Evolutionary conservation across 208 protist genomes (phyloP).

Genomic region (Trypanosoma platydactyli): DNA sequence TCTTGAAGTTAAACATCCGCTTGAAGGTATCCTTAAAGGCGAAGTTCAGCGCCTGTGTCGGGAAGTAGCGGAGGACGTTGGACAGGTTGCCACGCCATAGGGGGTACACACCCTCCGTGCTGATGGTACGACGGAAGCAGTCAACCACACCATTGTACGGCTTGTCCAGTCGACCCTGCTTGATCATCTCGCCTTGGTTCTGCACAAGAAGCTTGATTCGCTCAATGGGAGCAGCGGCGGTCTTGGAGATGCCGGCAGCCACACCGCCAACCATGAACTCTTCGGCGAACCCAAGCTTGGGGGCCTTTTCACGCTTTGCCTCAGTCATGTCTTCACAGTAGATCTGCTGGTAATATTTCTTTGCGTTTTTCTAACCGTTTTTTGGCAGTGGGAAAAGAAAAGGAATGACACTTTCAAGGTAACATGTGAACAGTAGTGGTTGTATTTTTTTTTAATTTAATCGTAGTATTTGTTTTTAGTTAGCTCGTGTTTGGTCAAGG

Average conservation of each 20-base stretch:
- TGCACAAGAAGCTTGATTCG: conserved; percentile 96
- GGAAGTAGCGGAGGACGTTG: conserved; percentile 98
- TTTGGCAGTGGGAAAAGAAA: too few species aligned
- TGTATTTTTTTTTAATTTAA: too few species aligned
- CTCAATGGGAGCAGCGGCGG: conserved; percentile 94
- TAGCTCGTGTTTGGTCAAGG: too few species aligned
- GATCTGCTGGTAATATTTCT: too few species aligned
- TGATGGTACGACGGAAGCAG: conserved; percentile 92
- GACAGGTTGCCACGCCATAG: conserved; percentile 98
- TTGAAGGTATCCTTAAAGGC: conserved; percentile 98
- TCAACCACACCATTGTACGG: conserved; percentile 95
- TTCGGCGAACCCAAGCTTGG: conserved; percentile 66
- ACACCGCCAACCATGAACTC: conserved; percentile 86
- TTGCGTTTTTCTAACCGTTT: too few species aligned
- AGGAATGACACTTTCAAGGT: too few species aligned
- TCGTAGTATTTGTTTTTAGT: too few species aligned
- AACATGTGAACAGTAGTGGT: too few species aligned
- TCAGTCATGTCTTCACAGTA: conserved; percentile 20
- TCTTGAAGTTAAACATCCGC: conserved; percentile 92
- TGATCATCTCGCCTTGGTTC: conserved; percentile 88
- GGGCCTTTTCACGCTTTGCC: conserved; percentile 29
- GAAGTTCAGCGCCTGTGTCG: conserved; percentile 98
- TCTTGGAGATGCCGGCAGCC: conserved; percentile 89
- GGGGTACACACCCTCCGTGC: conserved; percentile 92
- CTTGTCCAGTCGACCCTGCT: conserved; percentile 69